Base-by-base conservation (phyloP, 2,329 filamentous ascomycete genomes). In the Dothidotthia symphoricarpi region DNA sequence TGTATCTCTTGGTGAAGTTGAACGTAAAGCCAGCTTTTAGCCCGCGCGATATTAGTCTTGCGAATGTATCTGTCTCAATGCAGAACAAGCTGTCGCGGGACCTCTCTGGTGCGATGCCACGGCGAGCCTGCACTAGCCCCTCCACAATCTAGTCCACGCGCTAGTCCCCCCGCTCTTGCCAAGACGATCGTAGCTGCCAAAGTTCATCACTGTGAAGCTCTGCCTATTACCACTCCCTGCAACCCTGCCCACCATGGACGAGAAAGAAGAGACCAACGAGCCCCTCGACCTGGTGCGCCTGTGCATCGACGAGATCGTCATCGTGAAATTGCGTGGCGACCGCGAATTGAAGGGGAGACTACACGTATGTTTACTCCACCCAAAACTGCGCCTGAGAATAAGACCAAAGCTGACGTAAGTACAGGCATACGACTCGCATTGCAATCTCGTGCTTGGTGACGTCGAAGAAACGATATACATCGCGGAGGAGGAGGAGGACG, bases 341-440 rank as follows among this genome's bases (percentile, higher is more conserved):
- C 82, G 93, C 51, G 93, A 98, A 73, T 77, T 98, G 51, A 93
- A 95, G 72, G 93, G 93, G 50, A 83, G 91, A 62, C 78, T 98
- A 62, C 93, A 98, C 70, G 93, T 97, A 72, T 37, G 66, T 58
- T 31, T 34, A 28, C 43, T 26, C 36, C 17, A 25, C 28, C 12
- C 12, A 13, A 16, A 16, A 32, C 16, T 16, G 24, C 22, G 27
- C 28, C 15, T 10, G 15, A 24, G 12, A 11, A 28, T 28, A 28
- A 16, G n/a, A 15, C 17, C 15, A n/a, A 30, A 16, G 25, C 50
- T 61, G 32, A 59, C 33, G 9, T 11, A 14, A 10, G 12, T 3
- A 6, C 28, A 98, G 93, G 93, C 93, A 39, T 98, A 98, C 67
- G 93, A 98, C 66, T 95, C 88, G 61, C 93, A 98, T 69, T 98